Evolutionary conservation across 192 early-diverging fungal genomes (phyloP), one percentile per base, ranked within the genome.

Genomic region (Rhizophlyctis rosea): DNA sequence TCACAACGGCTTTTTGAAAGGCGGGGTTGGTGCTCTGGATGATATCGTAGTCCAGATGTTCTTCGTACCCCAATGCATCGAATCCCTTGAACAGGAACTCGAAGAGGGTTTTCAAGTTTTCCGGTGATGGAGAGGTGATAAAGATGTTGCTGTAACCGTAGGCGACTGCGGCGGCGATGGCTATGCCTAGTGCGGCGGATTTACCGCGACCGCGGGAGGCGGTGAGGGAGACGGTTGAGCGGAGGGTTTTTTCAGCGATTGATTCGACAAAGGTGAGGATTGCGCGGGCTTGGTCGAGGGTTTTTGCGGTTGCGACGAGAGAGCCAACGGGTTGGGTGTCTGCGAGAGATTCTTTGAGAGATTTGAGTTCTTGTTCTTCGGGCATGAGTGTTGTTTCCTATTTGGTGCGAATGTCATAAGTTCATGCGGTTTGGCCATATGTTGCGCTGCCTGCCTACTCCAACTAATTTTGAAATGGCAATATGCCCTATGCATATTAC

Each of bases 81-180:
- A 99, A 96, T 18, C 91, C 93, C 74, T 94, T 93, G 82, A 99
- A 96, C 4, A 99, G 81, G 80, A 97, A 97, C 78, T 96, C 91
- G 65, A 99, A 99, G 33, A 99, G 78, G 4, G 96, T 99, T 70
- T 95, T 96, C 69, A 99, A 88, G 69, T 99, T 99, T 72, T 97
- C 95, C 28, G 96, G 95, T 56, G 86, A 87, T 27, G 96, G 96
- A 16, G 94, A 95, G 1, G 96, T 96, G 65, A 99, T 90, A 79
- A 99, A 99, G 62, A 99, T 95, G 76, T 99, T 99, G 59, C 91
- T 93, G 76, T 99, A 99, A 32, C 96, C 96, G 76, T 95, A 96
- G 0, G 95, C 90, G n/a, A 99, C 82, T 14, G 96, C 96, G 1
- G 92, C 87, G 18, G 94, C 93, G 69, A 99, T 90, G 21, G 94